Evolutionary conservation across 2,329 filamentous ascomycete species (phyloP), one percentile per base, ranked within the genome.

Genomic region (Diaporthe longicolla): DNA sequence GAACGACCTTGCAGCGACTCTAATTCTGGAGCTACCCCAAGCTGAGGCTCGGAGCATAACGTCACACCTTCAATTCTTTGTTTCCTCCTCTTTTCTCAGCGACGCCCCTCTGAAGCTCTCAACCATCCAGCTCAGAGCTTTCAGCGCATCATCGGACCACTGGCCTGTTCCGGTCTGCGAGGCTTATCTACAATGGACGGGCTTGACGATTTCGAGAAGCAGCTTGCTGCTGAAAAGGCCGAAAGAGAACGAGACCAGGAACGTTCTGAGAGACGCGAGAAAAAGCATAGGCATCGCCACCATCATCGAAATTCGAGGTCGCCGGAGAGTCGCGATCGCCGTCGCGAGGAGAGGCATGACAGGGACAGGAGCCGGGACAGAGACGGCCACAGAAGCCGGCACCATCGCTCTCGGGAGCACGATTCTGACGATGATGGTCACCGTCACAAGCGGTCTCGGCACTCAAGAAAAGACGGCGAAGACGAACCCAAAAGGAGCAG

Each of bases 331-430:
- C 78, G 76, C 66, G 81, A 83, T 76, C 75, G 74, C 10, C 76
- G 80, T 11, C 70, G 55, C 17, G 79, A 79, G 58, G 79, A 81
- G 50, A 72, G 70, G 10, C 11, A 54, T 21, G 74, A 78, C n/a
- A 76, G 77, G 26, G 80, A 82, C 43, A 79, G 77, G 0, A 78
- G 81, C 24, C 77, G 77, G 2, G 81, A 82, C 70, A 77, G 82
- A 29, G 80, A 81, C 59, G 78, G 82, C 40, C 81, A 82, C 65
- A 80, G 80, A 17, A 79, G 81, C 24, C 76, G 79, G 29, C 80
- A 82, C 61, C 80, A 82, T 61, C 79, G 79, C 43, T 87, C 87
- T 0, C 84, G 80, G 72, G 86, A 90, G 65, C 88, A 90, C 68
- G 85, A 85, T 9, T 82, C 48, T 19, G 75, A 77, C 21, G 73